These are phyloP conservation scores for Hericium alpestre DNA, from an alignment of 768 basidiomycete genomes.

Conservation along the genomic window DNA sequence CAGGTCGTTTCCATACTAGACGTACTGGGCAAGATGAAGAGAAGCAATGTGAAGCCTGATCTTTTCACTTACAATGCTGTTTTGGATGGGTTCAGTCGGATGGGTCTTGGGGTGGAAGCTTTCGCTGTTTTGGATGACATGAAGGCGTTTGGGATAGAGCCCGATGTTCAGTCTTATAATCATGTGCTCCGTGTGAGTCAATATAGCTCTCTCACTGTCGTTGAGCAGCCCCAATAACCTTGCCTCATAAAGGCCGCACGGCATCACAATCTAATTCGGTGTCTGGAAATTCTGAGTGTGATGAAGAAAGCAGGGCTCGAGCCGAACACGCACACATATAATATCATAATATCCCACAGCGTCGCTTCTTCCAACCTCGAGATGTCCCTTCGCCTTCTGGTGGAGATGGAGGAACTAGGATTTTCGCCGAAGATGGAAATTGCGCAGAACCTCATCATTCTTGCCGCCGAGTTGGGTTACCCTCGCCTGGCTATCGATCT, in stretches of 20 bases:
- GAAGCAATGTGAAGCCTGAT: conserved; percentile 3
- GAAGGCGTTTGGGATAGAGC: conserved; percentile 44
- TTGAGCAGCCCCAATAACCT: conserved; percentile 26
- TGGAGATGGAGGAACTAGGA: conserved; percentile 43
- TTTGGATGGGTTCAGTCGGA: conserved; percentile 28
- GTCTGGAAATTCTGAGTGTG: conserved; percentile 37
- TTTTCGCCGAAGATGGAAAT: conserved; percentile 41
- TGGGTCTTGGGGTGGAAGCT: conserved; percentile 26
- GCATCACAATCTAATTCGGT: conserved; percentile 13
- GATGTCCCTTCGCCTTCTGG: conserved; percentile 48
- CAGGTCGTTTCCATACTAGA: background rate
- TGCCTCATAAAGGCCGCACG: conserved; percentile 18
- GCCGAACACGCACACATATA: conserved; percentile 45
- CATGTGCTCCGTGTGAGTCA: conserved; percentile 42
- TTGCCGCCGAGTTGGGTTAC: conserved; percentile 42
- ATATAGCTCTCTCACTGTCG: conserved; percentile 11
- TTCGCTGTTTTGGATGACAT: conserved; percentile 42
- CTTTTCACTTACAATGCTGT: conserved; percentile 17
- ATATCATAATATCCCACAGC: conserved; percentile 39
- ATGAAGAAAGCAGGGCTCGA: conserved; percentile 41
- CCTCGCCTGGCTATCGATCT: conserved; percentile 68
- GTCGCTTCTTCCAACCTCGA: conserved; percentile 46
- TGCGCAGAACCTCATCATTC: conserved; percentile 39
- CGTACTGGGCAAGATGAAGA: conserved; percentile 9
- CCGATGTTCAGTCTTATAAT: conserved; percentile 48